These are phyloP conservation scores for Colletotrichum magnum DNA, from an alignment of 2,329 filamentous ascomycete species.

Conservation along the genomic window DNA sequence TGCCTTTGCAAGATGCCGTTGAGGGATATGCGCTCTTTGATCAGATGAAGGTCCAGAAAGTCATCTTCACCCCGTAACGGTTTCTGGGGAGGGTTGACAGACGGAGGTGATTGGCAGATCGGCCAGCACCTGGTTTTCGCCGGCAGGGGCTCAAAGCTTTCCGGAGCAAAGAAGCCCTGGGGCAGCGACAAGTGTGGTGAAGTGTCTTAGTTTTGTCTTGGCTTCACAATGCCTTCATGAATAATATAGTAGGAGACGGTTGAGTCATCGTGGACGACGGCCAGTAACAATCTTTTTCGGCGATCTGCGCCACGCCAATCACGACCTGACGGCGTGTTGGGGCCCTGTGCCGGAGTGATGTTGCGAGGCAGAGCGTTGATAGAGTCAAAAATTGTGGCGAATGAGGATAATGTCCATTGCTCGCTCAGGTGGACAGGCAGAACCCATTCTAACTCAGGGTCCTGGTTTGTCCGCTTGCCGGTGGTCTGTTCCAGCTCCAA, in stretches of 20 bases:
- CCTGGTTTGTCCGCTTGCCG: conserved; percentile 61
- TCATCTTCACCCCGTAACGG: conserved; percentile 72
- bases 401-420: conserved; percentile 76
- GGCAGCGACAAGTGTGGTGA: background rate
- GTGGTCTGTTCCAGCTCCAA: conserved; percentile 71
- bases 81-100: background rate
- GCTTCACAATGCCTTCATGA: conserved; percentile 90
- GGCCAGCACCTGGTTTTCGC: background rate
- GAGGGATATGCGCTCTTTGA: conserved; percentile 81
- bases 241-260: conserved; percentile 89
- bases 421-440: conserved; percentile 80
- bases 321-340: conserved; percentile 47
- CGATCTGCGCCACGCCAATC: conserved; percentile 62
- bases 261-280: conserved; percentile 83
- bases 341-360: conserved; percentile 27
- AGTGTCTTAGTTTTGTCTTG: conserved; percentile 77
- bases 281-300: conserved; percentile 80
- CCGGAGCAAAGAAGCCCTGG: background rate
- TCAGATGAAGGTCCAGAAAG: conserved; percentile 80
- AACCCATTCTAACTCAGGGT: conserved; percentile 80
- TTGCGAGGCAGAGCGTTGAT: conserved; percentile 58
- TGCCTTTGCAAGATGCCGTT: conserved; percentile 76
- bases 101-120: background rate
- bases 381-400: conserved; percentile 79
- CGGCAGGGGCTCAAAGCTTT: background rate